phyloP scores from a whole-genome alignment of 768 basidiomycete species.

The Podaxis pistillaris region DNA sequence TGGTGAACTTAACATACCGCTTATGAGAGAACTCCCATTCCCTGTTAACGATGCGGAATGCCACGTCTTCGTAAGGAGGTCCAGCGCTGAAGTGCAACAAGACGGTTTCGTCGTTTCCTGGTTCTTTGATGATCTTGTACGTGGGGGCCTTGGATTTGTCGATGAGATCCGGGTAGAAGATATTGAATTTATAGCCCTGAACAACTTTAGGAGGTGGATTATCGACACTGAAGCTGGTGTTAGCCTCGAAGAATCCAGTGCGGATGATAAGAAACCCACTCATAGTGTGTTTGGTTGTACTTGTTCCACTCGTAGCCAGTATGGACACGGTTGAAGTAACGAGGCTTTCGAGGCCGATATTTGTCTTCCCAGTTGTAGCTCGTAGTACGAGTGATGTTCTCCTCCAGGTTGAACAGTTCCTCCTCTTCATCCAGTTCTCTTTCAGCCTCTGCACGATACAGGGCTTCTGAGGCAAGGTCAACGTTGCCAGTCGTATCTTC shows the following conservation, averaged over 20 bases:
- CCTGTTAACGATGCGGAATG: slow-evolving; percentile 94
- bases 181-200: slow-evolving; percentile 99
- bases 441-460: slow-evolving; percentile 90
- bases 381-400: slow-evolving; percentile 77
- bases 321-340: slow-evolving; percentile 98
- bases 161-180: slow-evolving; percentile 99
- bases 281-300: slow-evolving; percentile 99
- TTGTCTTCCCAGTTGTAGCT: slow-evolving; percentile 99
- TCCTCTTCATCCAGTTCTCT: slow-evolving; percentile 95
- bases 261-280: slow-evolving; percentile 54
- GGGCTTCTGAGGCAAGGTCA: slow-evolving; percentile 84
- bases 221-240: slow-evolving; percentile 65
- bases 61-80: slow-evolving; percentile 98
- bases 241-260: slow-evolving; percentile 11
- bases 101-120: slow-evolving; percentile 93
- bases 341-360: slow-evolving; percentile 93
- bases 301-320: slow-evolving; percentile 99
- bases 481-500: slow-evolving; percentile 61
- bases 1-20: slow-evolving; percentile 54
- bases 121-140: slow-evolving; percentile 92
- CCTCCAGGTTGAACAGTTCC: slow-evolving; percentile 92
- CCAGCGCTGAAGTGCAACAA: slow-evolving; percentile 93
- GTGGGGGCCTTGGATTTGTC: slow-evolving; percentile 97
- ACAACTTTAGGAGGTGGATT: slow-evolving; percentile 99
- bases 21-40: slow-evolving; percentile 99